phyloP scores from a whole-genome alignment of 768 basidiomycete genomes.

The Pulveroboletus sp. region DNA sequence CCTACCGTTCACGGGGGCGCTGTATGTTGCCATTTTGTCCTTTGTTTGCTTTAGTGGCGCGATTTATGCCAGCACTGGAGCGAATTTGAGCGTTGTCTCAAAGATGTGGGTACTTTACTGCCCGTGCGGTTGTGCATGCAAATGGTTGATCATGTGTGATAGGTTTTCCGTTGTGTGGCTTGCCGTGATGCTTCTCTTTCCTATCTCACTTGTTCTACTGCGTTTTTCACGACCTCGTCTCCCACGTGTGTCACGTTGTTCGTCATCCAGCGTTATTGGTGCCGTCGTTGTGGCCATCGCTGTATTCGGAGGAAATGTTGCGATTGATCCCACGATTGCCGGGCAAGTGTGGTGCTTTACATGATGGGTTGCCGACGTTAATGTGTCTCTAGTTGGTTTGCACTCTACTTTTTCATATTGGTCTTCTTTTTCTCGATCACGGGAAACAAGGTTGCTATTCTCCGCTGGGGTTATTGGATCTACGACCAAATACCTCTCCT shows the following conservation, averaged over 20 bases:
- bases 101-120: constrained; percentile 44
- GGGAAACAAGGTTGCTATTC: constrained; percentile 52
- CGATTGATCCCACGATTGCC: constrained; percentile 51
- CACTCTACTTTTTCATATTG: constrained; percentile 56
- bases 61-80: constrained; percentile 59
- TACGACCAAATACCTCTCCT: constrained; percentile 58
- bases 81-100: constrained; percentile 50
- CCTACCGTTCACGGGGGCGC: constrained; percentile 49
- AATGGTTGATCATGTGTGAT: neutral
- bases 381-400: constrained; percentile 49
- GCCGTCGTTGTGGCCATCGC: constrained; percentile 41
- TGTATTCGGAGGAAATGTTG: constrained; percentile 59
- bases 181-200: constrained; percentile 62
- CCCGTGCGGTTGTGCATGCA: neutral
- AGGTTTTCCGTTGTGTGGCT: constrained; percentile 72
- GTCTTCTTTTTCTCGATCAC: constrained; percentile 44
- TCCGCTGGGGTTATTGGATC: constrained; percentile 57
- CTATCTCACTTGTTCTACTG: constrained; percentile 55
- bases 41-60: constrained; percentile 49
- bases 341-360: constrained; percentile 38
- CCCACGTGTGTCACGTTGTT: constrained; percentile 39
- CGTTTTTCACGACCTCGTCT: constrained; percentile 66
- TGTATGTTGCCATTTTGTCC: constrained; percentile 48
- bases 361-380: neutral
- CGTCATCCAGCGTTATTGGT: constrained; percentile 39